Evolutionary conservation across 2,329 filamentous ascomycete genomes (phyloP), one percentile per base, ranked within the genome.

Genomic region (Fusarium compactum): DNA sequence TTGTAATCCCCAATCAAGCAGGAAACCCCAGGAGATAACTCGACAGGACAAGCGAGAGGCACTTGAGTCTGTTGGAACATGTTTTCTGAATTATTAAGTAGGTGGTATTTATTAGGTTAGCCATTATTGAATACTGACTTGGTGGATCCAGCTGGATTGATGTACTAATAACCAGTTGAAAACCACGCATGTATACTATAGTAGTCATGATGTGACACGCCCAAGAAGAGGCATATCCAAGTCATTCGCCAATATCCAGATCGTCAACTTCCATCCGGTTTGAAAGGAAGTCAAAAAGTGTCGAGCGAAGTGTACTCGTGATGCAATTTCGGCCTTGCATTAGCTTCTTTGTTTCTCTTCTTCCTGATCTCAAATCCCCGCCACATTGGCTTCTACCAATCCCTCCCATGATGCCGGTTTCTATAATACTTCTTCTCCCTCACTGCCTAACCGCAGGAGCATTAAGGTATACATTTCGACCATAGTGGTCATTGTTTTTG

Each of bases 381-480:
- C 52, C 62, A 41, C 48, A 34, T 48, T 59, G 53, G 59, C 63
- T 44, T 70, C 60, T 70, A 63, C 59, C 50, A 41, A 44, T 62
- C 22, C 57, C 56, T 62, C 62, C 60, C 45, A 48, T 51, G 50
- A 50, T 63, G 50, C 63, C 64, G 27, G 55, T 61, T 46, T 45
- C 58, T 66, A 66, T 65, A 53, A 40, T 58, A 62, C 47, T 61
- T 57, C 58, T 67, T 69, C 69, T 73, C 67, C 69, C 69, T 64
- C 64, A 57, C 69, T 73, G 70, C 70, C 51, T 48, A 48, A 46
- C 50, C 65, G 62, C 73, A 73, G 70, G 69, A 74, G 71, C 63
- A 75, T 75, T 75, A 75, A 70, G 71, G 70, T 69, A 58, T 74
- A 75, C 62, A 73, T 60, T 58, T 69, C 54, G 65, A 65, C 73